Evolutionary conservation across 176 grass and related monocot genomes (phyloP), one percentile per base, ranked within the genome.

Genomic region (Juncus effusus): DNA sequence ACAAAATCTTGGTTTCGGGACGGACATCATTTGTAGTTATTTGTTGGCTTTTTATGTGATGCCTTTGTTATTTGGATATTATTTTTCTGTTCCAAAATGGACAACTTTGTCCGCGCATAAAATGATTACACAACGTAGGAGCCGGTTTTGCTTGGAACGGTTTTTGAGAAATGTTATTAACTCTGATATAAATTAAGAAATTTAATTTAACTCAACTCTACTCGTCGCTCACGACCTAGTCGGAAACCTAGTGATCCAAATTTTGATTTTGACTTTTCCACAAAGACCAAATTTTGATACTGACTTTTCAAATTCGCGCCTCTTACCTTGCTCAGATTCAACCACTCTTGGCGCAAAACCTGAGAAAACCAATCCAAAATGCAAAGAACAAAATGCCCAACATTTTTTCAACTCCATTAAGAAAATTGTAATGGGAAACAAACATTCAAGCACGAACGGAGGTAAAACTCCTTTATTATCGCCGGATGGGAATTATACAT

Each of bases 321-420:
- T 37, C 56, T 76, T 61, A 79, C 81, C 60, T 85, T 74, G 0
- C 1, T 42, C 45, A 60, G 69, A 57, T 62, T 52, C 47, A 39
- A 59, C 50, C 0, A 57, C 42, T 15, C 39, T 57, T 57, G 49
- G 35, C 62, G 66, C 28, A 13, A 13, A 42, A 6, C 36, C 47
- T 36, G 19, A 16, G 3, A 47, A 79, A 14, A 42, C 70, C 0
- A 36, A 57, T 19, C 11, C 53, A 53, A 80, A 76, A 38, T 7
- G 60, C n/a, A 74, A 73, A 4, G 47, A 62, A 4, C 40, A 73
- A 61, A 92, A 84, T 60, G 13, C 10, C 53, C 51, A 77, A 10
- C 88, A 89, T 54, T 62, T 97, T 63, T 42, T 88, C 13, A 79
- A 72, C 47, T 88, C 76, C 65, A 69, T 97, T 59, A 97, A 84